These are phyloP conservation scores for Fusarium bulbicola DNA, from an alignment of 2,329 filamentous ascomycete genomes.

Conservation along the genomic window DNA sequence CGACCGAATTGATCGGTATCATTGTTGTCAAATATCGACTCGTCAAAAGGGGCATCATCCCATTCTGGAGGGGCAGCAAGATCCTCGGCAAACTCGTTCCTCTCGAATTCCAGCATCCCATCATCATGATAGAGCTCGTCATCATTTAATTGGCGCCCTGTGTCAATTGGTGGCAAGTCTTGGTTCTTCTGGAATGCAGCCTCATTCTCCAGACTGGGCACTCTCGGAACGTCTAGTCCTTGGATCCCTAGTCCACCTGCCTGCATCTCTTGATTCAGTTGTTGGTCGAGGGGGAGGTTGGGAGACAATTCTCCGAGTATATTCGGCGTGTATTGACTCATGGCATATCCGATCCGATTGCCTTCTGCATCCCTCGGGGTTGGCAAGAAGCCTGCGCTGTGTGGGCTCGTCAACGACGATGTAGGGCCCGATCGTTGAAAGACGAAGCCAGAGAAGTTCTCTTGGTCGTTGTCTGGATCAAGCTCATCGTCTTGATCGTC, in stretches of 20 bases:
- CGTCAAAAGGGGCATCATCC: slow-evolving; percentile 71
- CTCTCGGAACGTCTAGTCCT: slow-evolving; percentile 41
- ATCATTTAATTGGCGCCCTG: slow-evolving; percentile 44
- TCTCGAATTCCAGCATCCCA: slow-evolving; percentile 61
- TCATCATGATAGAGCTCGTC: slow-evolving; percentile 78
- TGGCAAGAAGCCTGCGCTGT: slow-evolving; percentile 54
- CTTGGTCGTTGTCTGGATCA: slow-evolving; percentile 52
- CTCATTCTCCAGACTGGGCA: slow-evolving; percentile 31
- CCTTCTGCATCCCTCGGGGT: slow-evolving; percentile 67
- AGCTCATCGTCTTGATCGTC: slow-evolving; percentile 39
- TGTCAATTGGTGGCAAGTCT: slow-evolving; percentile 22
- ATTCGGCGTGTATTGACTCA: slow-evolving; percentile 57
- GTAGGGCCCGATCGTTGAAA: slow-evolving; percentile 64
- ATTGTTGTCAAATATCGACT: slow-evolving; percentile 76
- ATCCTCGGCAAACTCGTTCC: slow-evolving; percentile 56
- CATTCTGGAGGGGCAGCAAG: slow-evolving; percentile 53
- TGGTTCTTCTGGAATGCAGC: slow-evolving; percentile 35
- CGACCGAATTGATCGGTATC: slow-evolving; percentile 71
- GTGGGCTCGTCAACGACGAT: slow-evolving; percentile 62
- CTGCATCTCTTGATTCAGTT: slow-evolving; percentile 20
- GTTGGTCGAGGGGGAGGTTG: slow-evolving; percentile 13
- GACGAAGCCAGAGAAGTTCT: slow-evolving; percentile 68
- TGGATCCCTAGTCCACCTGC: slow-evolving; percentile 57
- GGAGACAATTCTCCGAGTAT: slow-evolving; percentile 32
- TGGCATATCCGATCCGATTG: slow-evolving; percentile 65